Evolutionary conservation across 2,329 filamentous ascomycete species (phyloP).

Genomic region (Arthrobotrys sinensis): DNA sequence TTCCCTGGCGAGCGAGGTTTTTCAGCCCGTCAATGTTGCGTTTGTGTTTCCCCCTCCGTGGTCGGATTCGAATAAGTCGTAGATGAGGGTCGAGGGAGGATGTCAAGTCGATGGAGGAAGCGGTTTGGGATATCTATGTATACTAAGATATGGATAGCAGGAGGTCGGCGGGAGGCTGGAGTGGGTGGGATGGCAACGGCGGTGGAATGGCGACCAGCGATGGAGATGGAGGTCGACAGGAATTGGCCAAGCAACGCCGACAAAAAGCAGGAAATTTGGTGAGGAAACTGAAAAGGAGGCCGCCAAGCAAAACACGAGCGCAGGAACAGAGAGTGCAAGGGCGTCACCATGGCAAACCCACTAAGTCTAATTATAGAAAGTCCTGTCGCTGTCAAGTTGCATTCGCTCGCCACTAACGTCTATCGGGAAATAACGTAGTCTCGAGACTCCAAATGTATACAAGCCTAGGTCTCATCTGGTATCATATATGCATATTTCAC

Average conservation of each 20-base stretch:
- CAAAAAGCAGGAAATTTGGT: constrained; percentile 32
- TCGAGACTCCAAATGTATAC: not conserved
- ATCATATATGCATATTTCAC: constrained; percentile 70
- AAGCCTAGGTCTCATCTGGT: constrained; percentile 6
- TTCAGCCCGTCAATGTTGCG: constrained; percentile 24
- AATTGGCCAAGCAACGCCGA: constrained; percentile 29
- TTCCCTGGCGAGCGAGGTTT: constrained; percentile 30
- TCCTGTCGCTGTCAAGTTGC: constrained; percentile 36
- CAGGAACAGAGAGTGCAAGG: constrained; percentile 20
- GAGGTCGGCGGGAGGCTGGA: constrained; percentile 26
- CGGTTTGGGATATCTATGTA: constrained; percentile 4
- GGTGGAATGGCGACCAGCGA: constrained; percentile 26
- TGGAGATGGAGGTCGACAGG: constrained; percentile 28
- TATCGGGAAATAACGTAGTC: constrained; percentile 14
- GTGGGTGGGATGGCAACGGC: constrained; percentile 17
- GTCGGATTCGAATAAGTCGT: constrained; percentile 5
- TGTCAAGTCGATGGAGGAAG: not conserved
- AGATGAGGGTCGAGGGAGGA: not conserved
- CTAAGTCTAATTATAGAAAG: constrained; percentile 41
- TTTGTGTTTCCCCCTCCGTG: constrained; percentile 25
- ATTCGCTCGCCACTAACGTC: constrained; percentile 22
- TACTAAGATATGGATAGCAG: not conserved
- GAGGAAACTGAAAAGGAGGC: constrained; percentile 29
- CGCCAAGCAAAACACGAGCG: constrained; percentile 46
- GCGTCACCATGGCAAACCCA: constrained; percentile 58